Evolutionary conservation across 1,139 yeast genomes (phyloP).

Genomic region (Taphrina wiesneri): DNA sequence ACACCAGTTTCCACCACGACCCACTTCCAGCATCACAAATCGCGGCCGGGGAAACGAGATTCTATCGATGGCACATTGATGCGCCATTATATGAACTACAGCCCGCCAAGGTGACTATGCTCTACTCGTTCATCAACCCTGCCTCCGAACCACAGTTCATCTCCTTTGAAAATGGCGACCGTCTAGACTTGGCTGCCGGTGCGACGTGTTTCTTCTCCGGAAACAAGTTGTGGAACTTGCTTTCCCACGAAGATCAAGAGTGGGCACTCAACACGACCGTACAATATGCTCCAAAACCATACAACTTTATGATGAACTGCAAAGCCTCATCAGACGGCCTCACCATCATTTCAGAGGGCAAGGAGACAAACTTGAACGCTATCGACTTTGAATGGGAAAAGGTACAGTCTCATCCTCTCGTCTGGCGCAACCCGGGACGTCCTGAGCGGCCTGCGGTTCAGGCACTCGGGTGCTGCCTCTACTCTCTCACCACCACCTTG

Average conservation of each 20-base stretch:
- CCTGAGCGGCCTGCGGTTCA: conserved; percentile 76
- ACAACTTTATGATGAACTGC: conserved; percentile 77
- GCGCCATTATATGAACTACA: conserved; percentile 81
- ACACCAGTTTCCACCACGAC: conserved; percentile 71
- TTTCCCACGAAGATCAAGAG: conserved; percentile 68
- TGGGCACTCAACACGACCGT: conserved; percentile 74
- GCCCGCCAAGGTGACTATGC: conserved; percentile 82
- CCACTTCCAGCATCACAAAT: conserved; percentile 64
- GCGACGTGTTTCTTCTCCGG: conserved; percentile 88
- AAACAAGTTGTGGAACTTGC: conserved; percentile 65
- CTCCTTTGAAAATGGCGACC: conserved; percentile 62
- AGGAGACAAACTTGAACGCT: conserved; percentile 66
- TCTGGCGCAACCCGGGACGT: conserved; percentile 86
- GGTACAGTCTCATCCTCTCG: conserved; percentile 74
- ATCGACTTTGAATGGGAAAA: conserved; percentile 81
- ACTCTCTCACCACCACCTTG: conserved; percentile 56
- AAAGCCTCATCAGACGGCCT: conserved; percentile 81
- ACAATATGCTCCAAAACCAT: conserved; percentile 88
- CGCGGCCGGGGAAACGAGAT: conserved; percentile 66
- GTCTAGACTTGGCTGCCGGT: conserved; percentile 67
- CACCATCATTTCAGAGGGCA: conserved; percentile 78
- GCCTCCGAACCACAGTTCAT: conserved; percentile 49
- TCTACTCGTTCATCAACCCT: conserved; percentile 81
- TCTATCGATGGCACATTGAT: conserved; percentile 92
- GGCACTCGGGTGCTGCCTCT: conserved; percentile 82